Base-by-base conservation (phyloP, 306 rosid genomes). In the Quercus bicolor region DNA sequence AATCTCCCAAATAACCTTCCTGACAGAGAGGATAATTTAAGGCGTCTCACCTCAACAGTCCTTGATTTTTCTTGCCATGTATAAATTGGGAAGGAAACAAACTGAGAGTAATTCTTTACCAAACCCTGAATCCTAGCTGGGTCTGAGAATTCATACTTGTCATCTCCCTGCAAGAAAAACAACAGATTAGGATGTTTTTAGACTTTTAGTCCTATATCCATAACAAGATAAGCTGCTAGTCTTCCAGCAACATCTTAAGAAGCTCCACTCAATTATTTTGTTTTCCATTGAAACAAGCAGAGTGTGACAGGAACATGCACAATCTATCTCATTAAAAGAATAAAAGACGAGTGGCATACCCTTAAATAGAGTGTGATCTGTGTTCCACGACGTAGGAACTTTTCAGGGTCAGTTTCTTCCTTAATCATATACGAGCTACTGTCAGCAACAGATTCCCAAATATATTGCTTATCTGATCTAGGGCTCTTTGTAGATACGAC, bases 81-180 rank as follows among this genome's bases (percentile, higher is more conserved):
- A 55, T 79, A 96, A 76, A 96, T 96, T 53, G 99, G 99, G 87
- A 96, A 93, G 78, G 99, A 96, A 79, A 96, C 98, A 79, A 96
- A 96, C 80, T 93, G 99, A 7, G 99, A 96, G 87, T 96, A 96
- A 80, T 96, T 96, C 87, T 93, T 93, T 82, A 96, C 99, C 90
- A 96, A 86, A 88, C 86, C 82, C 87, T 93, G 97, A 85, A 96
- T 88, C 84, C 79, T 89, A 56, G 89, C 62, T 1, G 99, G 92
- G 85, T 96, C 99, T 19, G 97, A 78, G 88, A 93, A 96, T 75
- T 96, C 99, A 84, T 91, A 93, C 83, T 95, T 95, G 87, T 96
- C 99, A 84, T 95, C 99, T 6, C 76, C 77, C 98, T 95, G 89
- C 72, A 77, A 52, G 34, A 65, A 56, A 37, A 74, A 51, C 29